phyloP scores from a whole-genome alignment of 352 stramenopile species.

The Thalassiosira mediterranea region DNA sequence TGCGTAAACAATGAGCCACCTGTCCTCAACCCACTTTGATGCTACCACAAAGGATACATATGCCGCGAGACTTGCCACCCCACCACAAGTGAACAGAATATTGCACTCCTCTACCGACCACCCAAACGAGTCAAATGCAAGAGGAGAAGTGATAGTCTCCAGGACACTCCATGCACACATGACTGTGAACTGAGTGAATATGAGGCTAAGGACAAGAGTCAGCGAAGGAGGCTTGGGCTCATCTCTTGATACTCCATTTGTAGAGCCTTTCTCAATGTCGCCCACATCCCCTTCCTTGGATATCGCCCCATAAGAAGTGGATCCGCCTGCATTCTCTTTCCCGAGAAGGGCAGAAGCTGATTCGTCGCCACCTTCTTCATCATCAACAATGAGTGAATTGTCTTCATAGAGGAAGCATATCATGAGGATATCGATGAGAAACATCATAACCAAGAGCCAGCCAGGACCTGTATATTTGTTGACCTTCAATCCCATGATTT shows the following conservation, averaged over 20 bases:
- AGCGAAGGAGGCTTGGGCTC: no score
- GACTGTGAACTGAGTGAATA: conserved; percentile 19
- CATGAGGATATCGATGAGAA: conserved; percentile 23
- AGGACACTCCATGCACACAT: conserved; percentile 11
- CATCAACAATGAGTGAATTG: background rate
- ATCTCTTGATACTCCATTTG: no score
- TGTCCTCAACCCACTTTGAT: conserved; percentile 23
- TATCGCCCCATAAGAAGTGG: conserved; percentile 12
- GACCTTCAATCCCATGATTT: conserved; percentile 24
- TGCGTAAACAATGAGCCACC: conserved; percentile 22
- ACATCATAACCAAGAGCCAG: conserved; percentile 30
- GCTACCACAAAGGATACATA: conserved; percentile 31
- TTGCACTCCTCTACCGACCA: conserved; percentile 27
- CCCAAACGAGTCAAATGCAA: conserved; percentile 23
- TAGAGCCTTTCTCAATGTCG: no score
- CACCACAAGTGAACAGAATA: conserved; percentile 21
- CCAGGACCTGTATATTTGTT: conserved; percentile 35
- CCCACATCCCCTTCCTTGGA: conserved; percentile 8
- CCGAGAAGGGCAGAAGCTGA: background rate
- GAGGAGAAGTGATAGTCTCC: conserved; percentile 19
- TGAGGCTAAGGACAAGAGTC: conserved; percentile 6
- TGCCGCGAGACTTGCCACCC: conserved; percentile 14
- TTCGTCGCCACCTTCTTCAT: conserved; percentile 2
- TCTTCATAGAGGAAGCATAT: conserved; percentile 22
- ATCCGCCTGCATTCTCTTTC: background rate